Evolutionary conservation across 495 filamentous ascomycete species (phyloP), one percentile per base, ranked within the genome.

Genomic region (Xylaria venustula): DNA sequence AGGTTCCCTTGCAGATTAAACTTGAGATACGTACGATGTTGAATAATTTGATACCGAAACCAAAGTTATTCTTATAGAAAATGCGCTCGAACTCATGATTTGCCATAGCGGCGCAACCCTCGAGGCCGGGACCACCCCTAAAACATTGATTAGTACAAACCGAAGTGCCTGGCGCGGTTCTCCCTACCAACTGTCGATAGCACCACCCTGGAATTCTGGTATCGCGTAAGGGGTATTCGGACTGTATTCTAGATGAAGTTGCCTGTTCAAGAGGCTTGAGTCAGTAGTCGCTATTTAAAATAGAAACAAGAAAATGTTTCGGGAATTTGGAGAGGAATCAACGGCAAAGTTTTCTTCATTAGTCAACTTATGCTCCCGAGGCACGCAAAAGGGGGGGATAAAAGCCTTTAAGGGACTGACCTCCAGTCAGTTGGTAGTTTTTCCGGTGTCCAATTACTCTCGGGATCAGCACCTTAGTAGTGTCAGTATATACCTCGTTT

Each of bases 51-150:
- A 73, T 67, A 40, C 65, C 67, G 46, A 86, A 84, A 34, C 83
- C 84, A 52, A 87, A 86, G 67, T 87, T 80, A 64, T 93, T 91
- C 81, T 92, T 93, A 69, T 92, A 91, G 64, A 91, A 89, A 4
- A 93, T 87, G 30, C 90, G 74, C 62, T 90, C 87, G 61, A 90
- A 90, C 63, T 92, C 86, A 36, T 84, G 72, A 60, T 88, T 88
- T 22, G 90, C 67, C 20, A 91, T 79, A 22, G 73, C 71, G 26
- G 81, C 73, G 63, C 91, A 93, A 58, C 84, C 76, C 0, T 79
- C 81, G 59, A 87, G 91, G 0, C 89, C 88, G 53, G 68, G 62
- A 17, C 88, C 89, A 61, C 88, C 89, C 88, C 89, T 92, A 2
- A 34, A 34, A 12, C 28, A 47, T 4, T 7, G 20, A 41, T 57